Evolutionary conservation across 345 rosid species (phyloP).

Genomic region (Gossypium arboreum): DNA sequence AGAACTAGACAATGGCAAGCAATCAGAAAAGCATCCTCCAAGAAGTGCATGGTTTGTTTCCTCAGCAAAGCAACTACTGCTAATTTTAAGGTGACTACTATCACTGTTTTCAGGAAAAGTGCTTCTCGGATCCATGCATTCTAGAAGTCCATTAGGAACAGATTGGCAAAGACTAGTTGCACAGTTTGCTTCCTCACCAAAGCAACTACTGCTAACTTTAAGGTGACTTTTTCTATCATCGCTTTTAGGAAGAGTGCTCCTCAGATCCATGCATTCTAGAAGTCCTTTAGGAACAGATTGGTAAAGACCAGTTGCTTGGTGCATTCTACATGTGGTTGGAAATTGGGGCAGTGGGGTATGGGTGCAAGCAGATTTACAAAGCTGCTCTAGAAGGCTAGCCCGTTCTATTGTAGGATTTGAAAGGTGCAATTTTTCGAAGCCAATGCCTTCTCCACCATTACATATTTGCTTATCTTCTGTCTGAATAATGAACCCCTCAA

Average conservation of each 20-base stretch:
- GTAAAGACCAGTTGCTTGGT: slow-evolving; percentile 33
- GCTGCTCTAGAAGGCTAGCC: slow-evolving; percentile 55
- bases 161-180: slow-evolving; percentile 44
- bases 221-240: slow-evolving; percentile 27
- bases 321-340: slow-evolving; percentile 36
- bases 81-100: slow-evolving; percentile 27
- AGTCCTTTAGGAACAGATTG: slow-evolving; percentile 68
- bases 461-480: slow-evolving; percentile 35
- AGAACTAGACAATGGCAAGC: slow-evolving; percentile 36
- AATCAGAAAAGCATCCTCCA: slow-evolving; percentile 42
- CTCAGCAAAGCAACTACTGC: slow-evolving; percentile 31
- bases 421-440: slow-evolving; percentile 45
- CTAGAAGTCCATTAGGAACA: slow-evolving; percentile 61
- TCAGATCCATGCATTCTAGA: slow-evolving; percentile 44
- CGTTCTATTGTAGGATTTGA: slow-evolving; percentile 48
- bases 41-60: slow-evolving; percentile 30
- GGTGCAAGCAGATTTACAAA: slow-evolving; percentile 59
- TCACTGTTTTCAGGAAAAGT: slow-evolving; percentile 19
- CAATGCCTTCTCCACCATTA: slow-evolving; percentile 28
- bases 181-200: slow-evolving; percentile 23
- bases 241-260: slow-evolving; percentile 18
- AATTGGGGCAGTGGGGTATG: slow-evolving; percentile 55
- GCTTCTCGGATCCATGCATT: slow-evolving; percentile 36
- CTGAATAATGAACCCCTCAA: slow-evolving; percentile 60
- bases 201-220: slow-evolving; percentile 32